Evolutionary conservation across 1,139 yeast species (phyloP), one percentile per base, ranked within the genome.

Genomic region (Scheffersomyces cryptocercus): DNA sequence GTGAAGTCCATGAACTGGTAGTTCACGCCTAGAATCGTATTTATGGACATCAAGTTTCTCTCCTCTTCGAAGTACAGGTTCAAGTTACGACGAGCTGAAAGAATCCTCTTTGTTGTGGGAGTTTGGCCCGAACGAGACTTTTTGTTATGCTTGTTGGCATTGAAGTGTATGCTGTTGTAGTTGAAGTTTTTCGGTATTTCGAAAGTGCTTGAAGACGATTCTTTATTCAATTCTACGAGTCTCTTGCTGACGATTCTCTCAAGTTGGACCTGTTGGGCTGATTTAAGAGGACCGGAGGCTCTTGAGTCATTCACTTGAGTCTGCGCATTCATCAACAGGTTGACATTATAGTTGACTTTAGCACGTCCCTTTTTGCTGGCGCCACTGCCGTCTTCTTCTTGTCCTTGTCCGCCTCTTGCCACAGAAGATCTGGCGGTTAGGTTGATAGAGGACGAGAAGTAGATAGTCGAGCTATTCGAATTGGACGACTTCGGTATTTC

Each of bases 21-120:
- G 51, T 70, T 72, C 35, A 68, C 62, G 34, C 65, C 64, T 41
- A 74, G 62, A 26, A 74, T 73, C 34, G 75, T 61, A 50, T 74
- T 74, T 34, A 73, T 62, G 11, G 75, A 64, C 16, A 74, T 69
- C 51, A 73, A 61, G 52, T 74, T 73, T 35, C 77, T 58, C 46
- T 74, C 79, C 51, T 74, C 79, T 55, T 74, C 79, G 47, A 73
- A 73, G 50, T 73, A 73, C 66, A 67, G 71, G 45, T 70, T 72
- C 54, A 74, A 64, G 53, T 73, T 74, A 41, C 79, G 62, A 39
- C 75, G 60, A 1, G 79, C 77, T 28, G 78, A 70, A 36, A 74
- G 53, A 28, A 74, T 73, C 44, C 64, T 65, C 53, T 74, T 74
- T 1, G 79, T 72, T 10, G 75, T 62, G 5, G 78, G 77, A 3